Evolutionary conservation across 495 filamentous ascomycete species (phyloP).

Genomic region (Hyaloscypha finlandica): DNA sequence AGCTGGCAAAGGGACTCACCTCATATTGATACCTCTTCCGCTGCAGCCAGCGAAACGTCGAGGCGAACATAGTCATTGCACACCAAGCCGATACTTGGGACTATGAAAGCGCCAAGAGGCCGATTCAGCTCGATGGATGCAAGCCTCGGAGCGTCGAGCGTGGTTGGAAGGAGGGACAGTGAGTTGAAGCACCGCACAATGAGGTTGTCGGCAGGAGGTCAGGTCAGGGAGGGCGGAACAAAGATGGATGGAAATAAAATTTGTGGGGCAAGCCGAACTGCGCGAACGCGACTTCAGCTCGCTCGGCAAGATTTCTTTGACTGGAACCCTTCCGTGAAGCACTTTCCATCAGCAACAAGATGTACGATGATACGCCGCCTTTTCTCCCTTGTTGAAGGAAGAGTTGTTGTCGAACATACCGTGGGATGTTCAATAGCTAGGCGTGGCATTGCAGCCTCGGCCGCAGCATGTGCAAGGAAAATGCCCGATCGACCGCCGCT

Average conservation of each 20-base stretch:
- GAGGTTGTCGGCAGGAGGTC: background rate
- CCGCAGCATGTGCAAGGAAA: slow-evolving; percentile 45
- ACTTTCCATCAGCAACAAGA: slow-evolving; percentile 10
- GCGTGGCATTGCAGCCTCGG: slow-evolving; percentile 17
- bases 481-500: slow-evolving; percentile 63
- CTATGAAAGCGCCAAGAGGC: too few species aligned
- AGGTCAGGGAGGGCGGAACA: background rate
- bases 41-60: slow-evolving; percentile 49
- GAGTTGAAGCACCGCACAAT: background rate
- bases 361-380: slow-evolving; percentile 31
- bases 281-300: too few species aligned
- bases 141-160: background rate
- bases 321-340: too few species aligned
- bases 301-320: too few species aligned
- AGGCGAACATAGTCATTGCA: slow-evolving; percentile 32
- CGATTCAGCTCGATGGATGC: background rate
- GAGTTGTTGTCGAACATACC: slow-evolving; percentile 8
- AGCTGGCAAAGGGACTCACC: slow-evolving; percentile 14
- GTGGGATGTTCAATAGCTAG: slow-evolving; percentile 6
- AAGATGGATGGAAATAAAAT: background rate
- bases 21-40: slow-evolving; percentile 86
- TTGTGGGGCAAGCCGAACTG: background rate
- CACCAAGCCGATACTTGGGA: background rate
- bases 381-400: slow-evolving; percentile 24
- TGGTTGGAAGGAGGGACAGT: slow-evolving; percentile 10